Percentiles rank a stretch among this genome's conserved stretches.
phyloP scores from a whole-genome alignment of 1,284 basidiomycete species.

The Heterobasidion irregulare region DNA sequence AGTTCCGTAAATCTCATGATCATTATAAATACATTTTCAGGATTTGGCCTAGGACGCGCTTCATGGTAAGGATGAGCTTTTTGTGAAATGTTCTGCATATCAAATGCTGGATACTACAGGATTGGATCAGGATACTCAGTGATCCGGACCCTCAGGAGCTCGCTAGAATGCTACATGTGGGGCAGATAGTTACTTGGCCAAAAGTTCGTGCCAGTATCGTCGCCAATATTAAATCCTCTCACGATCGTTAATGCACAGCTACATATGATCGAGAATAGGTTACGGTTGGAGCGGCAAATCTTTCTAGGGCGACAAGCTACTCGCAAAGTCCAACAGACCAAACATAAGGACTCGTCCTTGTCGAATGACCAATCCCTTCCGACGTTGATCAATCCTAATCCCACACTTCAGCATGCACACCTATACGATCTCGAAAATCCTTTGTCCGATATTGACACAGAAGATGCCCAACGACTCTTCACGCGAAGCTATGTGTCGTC shows the following conservation, averaged over 20 bases:
- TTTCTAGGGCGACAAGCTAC: conserved; percentile 72
- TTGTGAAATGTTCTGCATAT: background rate
- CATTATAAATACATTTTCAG: conserved; percentile 27
- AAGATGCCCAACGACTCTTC: conserved; percentile 11
- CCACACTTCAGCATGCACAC: background rate
- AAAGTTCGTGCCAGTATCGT: conserved; percentile 49
- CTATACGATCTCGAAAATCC: background rate
- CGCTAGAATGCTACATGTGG: conserved; percentile 77
- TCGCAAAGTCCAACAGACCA: conserved; percentile 38
- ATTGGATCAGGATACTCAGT: conserved; percentile 51
- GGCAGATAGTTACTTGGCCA: conserved; percentile 91
- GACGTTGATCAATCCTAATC: no score
- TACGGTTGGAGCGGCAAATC: conserved; percentile 76
- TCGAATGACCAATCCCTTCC: no score
- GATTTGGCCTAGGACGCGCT: conserved; percentile 80
- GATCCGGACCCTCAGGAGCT: conserved; percentile 80
- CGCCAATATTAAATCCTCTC: background rate
- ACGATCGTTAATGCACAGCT: conserved; percentile 37
- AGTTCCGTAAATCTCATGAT: background rate
- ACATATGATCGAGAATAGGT: conserved; percentile 86
- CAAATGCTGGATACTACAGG: conserved; percentile 3
- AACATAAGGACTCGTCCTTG: conserved; percentile 15
- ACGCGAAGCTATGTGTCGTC: conserved; percentile 37
- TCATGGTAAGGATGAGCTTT: conserved; percentile 37
- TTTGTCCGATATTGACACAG: conserved; percentile 40